These are phyloP conservation scores for Talaromyces pinophilus DNA, from an alignment of 2,329 filamentous ascomycete species.

Conservation along the genomic window DNA sequence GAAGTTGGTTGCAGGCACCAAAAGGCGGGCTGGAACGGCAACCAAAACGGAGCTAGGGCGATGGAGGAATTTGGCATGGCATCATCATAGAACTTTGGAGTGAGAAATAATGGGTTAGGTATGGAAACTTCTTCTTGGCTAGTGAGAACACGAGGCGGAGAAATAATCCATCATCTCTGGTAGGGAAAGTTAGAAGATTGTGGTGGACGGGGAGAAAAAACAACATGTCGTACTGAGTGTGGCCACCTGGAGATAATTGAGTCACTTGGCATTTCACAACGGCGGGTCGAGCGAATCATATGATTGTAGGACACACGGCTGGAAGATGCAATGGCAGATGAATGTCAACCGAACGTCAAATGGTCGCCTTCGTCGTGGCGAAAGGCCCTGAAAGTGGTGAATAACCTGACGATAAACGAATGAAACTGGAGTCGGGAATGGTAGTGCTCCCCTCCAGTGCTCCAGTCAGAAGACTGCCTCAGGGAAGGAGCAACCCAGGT, in stretches of 20 bases:
- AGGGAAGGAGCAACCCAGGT: neutral
- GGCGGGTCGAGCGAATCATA: conserved; percentile 4
- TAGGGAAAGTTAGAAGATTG: neutral
- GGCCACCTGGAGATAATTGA: neutral
- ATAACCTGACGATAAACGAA: too few relatives aligned
- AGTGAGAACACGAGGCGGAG: neutral
- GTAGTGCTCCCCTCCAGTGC: too few relatives aligned
- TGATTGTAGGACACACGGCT: neutral
- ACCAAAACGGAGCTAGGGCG: conserved; percentile 11
- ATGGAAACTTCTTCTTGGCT: neutral
- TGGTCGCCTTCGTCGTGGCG: neutral
- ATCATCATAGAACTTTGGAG: neutral
- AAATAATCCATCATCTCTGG: conserved; percentile 3
- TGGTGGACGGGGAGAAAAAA: neutral
- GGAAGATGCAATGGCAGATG: neutral
- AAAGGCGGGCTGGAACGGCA: conserved; percentile 9
- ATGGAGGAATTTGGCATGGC: conserved; percentile 7
- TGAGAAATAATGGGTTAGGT: neutral
- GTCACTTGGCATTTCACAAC: neutral
- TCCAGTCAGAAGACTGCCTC: neutral
- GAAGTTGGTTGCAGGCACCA: conserved; percentile 12
- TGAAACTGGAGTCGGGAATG: neutral
- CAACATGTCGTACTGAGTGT: neutral
- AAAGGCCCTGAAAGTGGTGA: too few relatives aligned
- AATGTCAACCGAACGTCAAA: neutral